Evolutionary conservation across 345 rosid genomes (phyloP), one percentile per base, ranked within the genome.

Genomic region (Angophora floribunda): DNA sequence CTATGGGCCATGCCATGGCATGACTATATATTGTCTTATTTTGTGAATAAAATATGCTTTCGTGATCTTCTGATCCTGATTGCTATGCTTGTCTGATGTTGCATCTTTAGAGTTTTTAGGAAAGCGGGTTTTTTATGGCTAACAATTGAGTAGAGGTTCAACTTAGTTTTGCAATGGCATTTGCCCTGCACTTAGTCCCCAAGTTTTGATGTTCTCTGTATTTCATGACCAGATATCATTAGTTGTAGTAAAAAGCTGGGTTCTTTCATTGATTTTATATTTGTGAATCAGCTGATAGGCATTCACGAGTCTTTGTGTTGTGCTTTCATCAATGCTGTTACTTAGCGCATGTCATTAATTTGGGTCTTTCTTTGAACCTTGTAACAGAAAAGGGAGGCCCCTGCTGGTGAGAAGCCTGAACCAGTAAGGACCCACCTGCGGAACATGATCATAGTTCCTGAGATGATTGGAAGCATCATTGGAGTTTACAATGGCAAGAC

Each of bases 391-490:
- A 85, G 89, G 87, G 89, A 88, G 89, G 89, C 89, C 32, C 89
- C 89, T 63, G 51, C 87, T 51, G 89, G 89, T 88, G 87, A 85
- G 84, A 88, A 88, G 89, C 89, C 89, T 21, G 89, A 88, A n/a
- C 89, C 89, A 6, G 89, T 88, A 13, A 88, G 89, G 45, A 88
- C 89, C 87, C 89, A 88, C 87, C 87, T 88, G 52, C 53, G 89
- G 55, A 88, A 88, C 87, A 88, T 88, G 89, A 88, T 88, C 89
- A 88, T 88, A 1, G 89, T 88, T 19, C 89, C 89, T 0, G 89
- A 88, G 52, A 88, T 88, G 89, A 88, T 88, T n/a, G 89, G 89
- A 61, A 88, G 89, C 87, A 85, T 88, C 89, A 88, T 88, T 1
- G 89, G 89, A 26, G 87, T 88, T 28, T 88, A 88, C 82, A 88